Evolutionary conservation across 306 rosid species (phyloP).

Genomic region (Argentina anserina): DNA sequence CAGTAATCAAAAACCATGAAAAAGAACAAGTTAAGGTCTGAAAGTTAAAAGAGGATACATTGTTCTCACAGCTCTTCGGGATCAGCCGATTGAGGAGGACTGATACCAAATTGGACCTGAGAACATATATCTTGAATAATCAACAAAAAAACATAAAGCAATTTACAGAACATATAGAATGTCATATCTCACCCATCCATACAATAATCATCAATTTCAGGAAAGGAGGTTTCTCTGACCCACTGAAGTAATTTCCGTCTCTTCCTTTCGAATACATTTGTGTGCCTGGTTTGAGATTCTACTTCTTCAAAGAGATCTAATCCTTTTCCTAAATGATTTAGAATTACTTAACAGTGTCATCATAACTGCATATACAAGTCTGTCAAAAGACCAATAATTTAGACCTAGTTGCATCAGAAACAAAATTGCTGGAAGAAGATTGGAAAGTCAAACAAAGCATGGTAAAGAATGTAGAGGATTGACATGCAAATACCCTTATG

Average conservation of each 20-base stretch:
- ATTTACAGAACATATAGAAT: slow-evolving; percentile 18
- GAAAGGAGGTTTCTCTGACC: slow-evolving; percentile 44
- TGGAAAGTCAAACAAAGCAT: slow-evolving; percentile 14
- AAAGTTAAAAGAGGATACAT: slow-evolving; percentile 40
- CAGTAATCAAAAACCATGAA: slow-evolving; percentile 4
- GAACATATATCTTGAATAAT: slow-evolving; percentile 28
- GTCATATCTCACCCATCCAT: slow-evolving; percentile 50
- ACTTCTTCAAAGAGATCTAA: background rate
- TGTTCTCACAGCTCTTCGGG: slow-evolving; percentile 35
- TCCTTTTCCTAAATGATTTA: slow-evolving; percentile 19
- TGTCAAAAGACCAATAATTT: background rate
- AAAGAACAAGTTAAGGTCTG: slow-evolving; percentile 19
- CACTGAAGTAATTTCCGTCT: slow-evolving; percentile 62
- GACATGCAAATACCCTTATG: slow-evolving; percentile 28
- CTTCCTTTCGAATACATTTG: slow-evolving; percentile 54
- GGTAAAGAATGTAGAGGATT: slow-evolving; percentile 24
- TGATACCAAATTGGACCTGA: slow-evolving; percentile 57
- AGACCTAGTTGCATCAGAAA: slow-evolving; percentile 7
- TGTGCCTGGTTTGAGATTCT: slow-evolving; percentile 35
- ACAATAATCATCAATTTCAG: slow-evolving; percentile 40
- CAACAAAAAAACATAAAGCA: slow-evolving; percentile 17
- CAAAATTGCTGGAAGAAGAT: background rate
- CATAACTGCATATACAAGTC: background rate
- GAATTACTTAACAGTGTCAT: slow-evolving; percentile 6
- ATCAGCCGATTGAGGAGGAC: slow-evolving; percentile 66